These are phyloP conservation scores for Closterium sp. DNA, from an alignment of 139 green algal genomes.

Conservation along the genomic window DNA sequence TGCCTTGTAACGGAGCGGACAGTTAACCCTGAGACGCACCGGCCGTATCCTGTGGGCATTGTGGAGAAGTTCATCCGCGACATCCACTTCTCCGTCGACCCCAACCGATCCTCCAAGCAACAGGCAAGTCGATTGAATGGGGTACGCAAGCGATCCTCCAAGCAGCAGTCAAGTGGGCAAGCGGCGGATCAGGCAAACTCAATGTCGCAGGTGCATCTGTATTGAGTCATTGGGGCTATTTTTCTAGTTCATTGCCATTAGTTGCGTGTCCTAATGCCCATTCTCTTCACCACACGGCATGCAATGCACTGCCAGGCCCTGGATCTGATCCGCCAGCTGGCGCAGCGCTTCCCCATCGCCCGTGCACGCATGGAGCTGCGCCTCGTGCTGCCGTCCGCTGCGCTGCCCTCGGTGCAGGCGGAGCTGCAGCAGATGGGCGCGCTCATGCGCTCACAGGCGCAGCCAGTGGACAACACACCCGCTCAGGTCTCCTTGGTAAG, in stretches of 20 bases:
- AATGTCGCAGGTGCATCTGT: no score
- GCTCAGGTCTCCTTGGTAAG: slow-evolving; percentile 3
- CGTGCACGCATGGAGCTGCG: slow-evolving; percentile 87
- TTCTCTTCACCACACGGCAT: not conserved
- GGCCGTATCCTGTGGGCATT: slow-evolving; percentile 90
- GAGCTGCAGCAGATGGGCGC: not conserved
- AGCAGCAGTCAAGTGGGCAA: not conserved
- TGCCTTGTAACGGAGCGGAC: slow-evolving; percentile 74
- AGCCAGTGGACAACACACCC: not conserved
- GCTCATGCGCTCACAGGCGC: not conserved
- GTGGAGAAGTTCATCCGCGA: slow-evolving; percentile 91
- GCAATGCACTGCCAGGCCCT: slow-evolving; percentile 52
- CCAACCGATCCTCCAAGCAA: slow-evolving; percentile 87
- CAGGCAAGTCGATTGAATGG: slow-evolving; percentile 57
- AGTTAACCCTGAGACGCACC: slow-evolving; percentile 84
- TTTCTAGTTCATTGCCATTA: no score
- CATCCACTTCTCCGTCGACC: slow-evolving; percentile 89
- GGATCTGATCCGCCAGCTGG: slow-evolving; percentile 49
- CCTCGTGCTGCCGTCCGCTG: slow-evolving; percentile 56
- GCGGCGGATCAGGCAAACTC: no score
- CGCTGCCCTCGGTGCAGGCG: not conserved
- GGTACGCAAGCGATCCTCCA: not conserved
- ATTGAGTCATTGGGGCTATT: no score
- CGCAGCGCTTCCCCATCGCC: slow-evolving; percentile 78
- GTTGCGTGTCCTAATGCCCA: no score